Evolutionary conservation across 148 eudicot species (phyloP), one percentile per base, ranked within the genome.

Genomic region (Dysphania ambrosioides): DNA sequence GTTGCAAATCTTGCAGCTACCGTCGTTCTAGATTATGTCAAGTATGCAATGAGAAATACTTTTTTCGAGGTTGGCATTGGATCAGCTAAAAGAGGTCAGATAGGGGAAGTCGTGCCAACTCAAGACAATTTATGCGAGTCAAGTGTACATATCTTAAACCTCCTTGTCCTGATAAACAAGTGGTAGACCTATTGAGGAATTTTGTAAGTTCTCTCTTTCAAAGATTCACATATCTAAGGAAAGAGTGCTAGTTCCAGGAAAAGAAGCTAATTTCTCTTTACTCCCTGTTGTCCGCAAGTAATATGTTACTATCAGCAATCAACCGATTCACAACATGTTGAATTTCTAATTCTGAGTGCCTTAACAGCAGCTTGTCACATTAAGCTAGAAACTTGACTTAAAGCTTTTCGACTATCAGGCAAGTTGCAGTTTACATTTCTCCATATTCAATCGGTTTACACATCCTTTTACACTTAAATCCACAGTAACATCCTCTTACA

Each of bases 401-500:
- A 38, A 38, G 0, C 26, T 66, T 65, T 27, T 23, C 11, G 5
- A 27, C 3, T 58, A 26, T 26, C 31, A 58, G 15, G 32, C 63
- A 26, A 26, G 63, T 16, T 58, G 63, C 31, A 10, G 31, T 44
- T 44, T 44, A 44, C 12, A 44, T 44, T 15, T 57, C 15, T 10
- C 27, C 38, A 34, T 21, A 36, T 40, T 34, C 30, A 35, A 2
- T 42, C 27, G 64, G 73, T 10, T 71, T 66, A 38, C 31, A 75
- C 71, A 44, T 71, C 30, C 72, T 58, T 55, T 8, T 80, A 56
- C 18, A 55, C 13, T 69, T 6, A 40, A 11, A 29, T 38, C 36
- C 19, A 61, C 51, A 74, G 51, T 60, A 19, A 60, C 47, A 58
- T 71, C 31, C 72, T 58, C 55, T 13, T 80, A 56, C 18, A 55